phyloP scores from a whole-genome alignment of 305 asterid genomes.

The Fraxinus xanthoxyloides region DNA sequence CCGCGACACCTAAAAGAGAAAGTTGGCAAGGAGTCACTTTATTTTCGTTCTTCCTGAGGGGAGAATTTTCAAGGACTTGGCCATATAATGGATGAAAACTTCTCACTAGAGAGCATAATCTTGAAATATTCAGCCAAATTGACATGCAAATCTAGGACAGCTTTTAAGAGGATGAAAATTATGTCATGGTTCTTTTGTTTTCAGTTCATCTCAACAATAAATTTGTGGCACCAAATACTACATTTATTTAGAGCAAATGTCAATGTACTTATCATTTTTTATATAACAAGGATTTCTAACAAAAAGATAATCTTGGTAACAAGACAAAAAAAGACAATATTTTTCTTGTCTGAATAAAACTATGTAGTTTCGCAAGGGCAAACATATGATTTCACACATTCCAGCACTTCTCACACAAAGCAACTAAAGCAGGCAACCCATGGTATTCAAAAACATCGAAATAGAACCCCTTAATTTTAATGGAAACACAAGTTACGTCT shows the following conservation, averaged over 20 bases:
- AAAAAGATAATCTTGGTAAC: background rate
- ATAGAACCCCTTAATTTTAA: background rate
- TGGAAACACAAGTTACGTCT: background rate
- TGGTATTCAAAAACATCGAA: background rate
- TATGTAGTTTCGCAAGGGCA: background rate
- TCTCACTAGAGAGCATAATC: background rate
- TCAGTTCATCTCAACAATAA: constrained; percentile 5
- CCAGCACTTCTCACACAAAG: background rate
- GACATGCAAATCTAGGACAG: background rate
- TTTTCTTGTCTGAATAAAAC: background rate
- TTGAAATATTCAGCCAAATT: background rate
- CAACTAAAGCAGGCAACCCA: background rate
- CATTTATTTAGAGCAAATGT: background rate
- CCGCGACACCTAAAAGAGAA: constrained; percentile 79
- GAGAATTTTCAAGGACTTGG: background rate
- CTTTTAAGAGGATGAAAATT: background rate
- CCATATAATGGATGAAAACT: background rate
- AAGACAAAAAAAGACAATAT: background rate
- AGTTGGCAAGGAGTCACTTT: constrained; percentile 16
- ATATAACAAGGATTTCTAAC: background rate
- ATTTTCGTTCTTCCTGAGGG: background rate
- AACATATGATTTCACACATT: background rate
- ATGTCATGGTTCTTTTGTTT: background rate
- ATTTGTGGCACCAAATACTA: background rate
- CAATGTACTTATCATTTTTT: background rate